These are phyloP conservation scores for Pyronema omphalodes DNA, from an alignment of 495 filamentous ascomycete genomes.

Conservation along the genomic window DNA sequence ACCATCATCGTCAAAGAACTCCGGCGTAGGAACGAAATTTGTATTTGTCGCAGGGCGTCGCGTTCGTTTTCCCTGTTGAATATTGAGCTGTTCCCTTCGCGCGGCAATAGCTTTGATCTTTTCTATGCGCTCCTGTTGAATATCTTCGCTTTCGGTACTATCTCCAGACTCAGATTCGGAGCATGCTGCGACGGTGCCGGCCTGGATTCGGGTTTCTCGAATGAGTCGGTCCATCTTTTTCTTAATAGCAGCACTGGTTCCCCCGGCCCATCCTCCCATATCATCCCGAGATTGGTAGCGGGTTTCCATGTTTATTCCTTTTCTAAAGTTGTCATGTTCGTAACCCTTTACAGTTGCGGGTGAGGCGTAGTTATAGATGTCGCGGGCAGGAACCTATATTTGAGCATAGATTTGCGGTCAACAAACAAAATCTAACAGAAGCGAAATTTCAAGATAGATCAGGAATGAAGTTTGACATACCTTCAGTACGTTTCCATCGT, in stretches of 20 bases:
- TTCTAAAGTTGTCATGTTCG: neutral
- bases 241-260: neutral
- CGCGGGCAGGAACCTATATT: neutral
- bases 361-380: neutral
- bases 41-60: neutral
- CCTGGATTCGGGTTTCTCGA: neutral
- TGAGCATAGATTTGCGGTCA: neutral
- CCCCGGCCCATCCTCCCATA: neutral
- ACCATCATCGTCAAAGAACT: neutral
- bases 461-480: neutral
- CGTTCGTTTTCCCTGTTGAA: neutral
- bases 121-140: neutral
- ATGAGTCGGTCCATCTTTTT: conserved; percentile 1
- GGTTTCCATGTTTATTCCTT: conserved; percentile 3
- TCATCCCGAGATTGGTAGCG: neutral
- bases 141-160: neutral
- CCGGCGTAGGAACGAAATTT: neutral
- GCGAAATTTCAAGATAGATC: neutral
- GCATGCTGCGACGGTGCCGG: neutral
- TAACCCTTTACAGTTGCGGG: neutral
- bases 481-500: neutral
- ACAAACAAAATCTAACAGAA: neutral
- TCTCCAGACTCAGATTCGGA: neutral
- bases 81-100: neutral
- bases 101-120: neutral